These are phyloP conservation scores for Mycena latifolia DNA, from an alignment of 768 basidiomycete species.

Conservation along the genomic window DNA sequence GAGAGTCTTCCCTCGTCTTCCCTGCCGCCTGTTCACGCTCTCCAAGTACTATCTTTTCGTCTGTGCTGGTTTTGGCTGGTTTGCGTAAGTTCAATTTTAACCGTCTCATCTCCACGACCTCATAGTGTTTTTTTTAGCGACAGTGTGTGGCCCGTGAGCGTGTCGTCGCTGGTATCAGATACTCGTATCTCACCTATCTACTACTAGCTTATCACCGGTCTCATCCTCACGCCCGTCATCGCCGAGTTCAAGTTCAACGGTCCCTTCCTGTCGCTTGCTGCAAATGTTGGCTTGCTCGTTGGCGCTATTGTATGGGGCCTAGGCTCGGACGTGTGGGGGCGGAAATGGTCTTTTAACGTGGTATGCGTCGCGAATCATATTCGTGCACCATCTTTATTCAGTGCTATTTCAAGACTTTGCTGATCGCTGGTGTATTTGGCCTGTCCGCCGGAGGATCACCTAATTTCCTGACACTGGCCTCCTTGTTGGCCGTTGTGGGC, in stretches of 20 bases:
- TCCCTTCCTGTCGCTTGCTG: slow-evolving; percentile 75
- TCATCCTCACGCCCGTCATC: slow-evolving; percentile 73
- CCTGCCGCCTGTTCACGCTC: background rate
- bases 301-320: slow-evolving; percentile 80
- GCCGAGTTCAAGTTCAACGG: slow-evolving; percentile 74
- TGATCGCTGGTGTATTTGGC: slow-evolving; percentile 77
- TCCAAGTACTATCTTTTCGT: slow-evolving; percentile 71
- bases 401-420: slow-evolving; percentile 71
- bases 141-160: slow-evolving; percentile 78
- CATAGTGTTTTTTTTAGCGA: slow-evolving; percentile 56
- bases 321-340: slow-evolving; percentile 78
- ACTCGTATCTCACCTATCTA: background rate
- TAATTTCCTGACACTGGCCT: slow-evolving; percentile 59
- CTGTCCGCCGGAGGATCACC: slow-evolving; percentile 71
- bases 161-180: background rate
- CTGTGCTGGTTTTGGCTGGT: slow-evolving; percentile 82
- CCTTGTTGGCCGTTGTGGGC: slow-evolving; percentile 66
- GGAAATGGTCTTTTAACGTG: slow-evolving; percentile 54
- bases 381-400: too few relatives aligned
- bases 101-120: background rate
- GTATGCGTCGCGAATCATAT: too few relatives aligned
- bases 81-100: slow-evolving; percentile 63
- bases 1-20: slow-evolving; percentile 7
- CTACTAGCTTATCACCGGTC: slow-evolving; percentile 69
- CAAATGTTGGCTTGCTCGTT: slow-evolving; percentile 78